Conservation (phyloP, 2,329 filamentous ascomycete genomes). For the Ophiostoma ulmi region DNA sequence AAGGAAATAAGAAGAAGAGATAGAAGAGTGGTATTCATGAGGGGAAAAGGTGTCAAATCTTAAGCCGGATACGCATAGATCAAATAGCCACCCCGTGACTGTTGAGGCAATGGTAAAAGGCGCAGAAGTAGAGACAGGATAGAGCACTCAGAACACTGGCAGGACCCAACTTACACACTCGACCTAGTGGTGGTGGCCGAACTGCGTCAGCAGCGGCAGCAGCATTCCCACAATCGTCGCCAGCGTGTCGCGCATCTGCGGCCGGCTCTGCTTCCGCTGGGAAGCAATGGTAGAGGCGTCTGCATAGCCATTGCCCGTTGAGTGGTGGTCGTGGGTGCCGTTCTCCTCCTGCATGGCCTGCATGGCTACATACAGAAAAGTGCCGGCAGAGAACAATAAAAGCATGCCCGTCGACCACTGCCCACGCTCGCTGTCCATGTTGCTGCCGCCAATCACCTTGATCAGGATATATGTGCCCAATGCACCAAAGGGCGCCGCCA, state of each 20-base stretch:
- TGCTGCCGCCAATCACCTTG: slow-evolving; percentile 59
- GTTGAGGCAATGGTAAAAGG: neutral
- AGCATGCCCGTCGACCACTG: slow-evolving; percentile 90
- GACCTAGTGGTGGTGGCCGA: slow-evolving; percentile 64
- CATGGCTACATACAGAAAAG: slow-evolving; percentile 98
- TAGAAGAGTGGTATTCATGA: neutral
- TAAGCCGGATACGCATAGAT: neutral
- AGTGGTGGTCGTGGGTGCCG: slow-evolving; percentile 46
- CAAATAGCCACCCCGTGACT: neutral
- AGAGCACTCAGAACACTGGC: too few relatives aligned
- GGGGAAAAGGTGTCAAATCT: neutral
- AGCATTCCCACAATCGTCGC: slow-evolving; percentile 72
- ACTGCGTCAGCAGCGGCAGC: slow-evolving; percentile 68
- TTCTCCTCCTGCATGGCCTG: slow-evolving; percentile 88
- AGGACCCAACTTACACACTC: neutral
- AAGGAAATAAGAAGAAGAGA: neutral
- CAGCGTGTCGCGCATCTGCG: slow-evolving; percentile 63
- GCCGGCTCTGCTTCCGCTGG: slow-evolving; percentile 50
- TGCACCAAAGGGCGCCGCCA: slow-evolving; percentile 84
- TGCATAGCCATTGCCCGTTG: slow-evolving; percentile 48
- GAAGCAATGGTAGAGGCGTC: slow-evolving; percentile 41
- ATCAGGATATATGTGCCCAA: slow-evolving; percentile 77
- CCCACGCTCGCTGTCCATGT: slow-evolving; percentile 54
- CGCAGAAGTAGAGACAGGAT: neutral
- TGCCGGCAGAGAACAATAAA: slow-evolving; percentile 90